phyloP scores from a whole-genome alignment of 2,329 filamentous ascomycete species.

The Cladosporium halotolerans region DNA sequence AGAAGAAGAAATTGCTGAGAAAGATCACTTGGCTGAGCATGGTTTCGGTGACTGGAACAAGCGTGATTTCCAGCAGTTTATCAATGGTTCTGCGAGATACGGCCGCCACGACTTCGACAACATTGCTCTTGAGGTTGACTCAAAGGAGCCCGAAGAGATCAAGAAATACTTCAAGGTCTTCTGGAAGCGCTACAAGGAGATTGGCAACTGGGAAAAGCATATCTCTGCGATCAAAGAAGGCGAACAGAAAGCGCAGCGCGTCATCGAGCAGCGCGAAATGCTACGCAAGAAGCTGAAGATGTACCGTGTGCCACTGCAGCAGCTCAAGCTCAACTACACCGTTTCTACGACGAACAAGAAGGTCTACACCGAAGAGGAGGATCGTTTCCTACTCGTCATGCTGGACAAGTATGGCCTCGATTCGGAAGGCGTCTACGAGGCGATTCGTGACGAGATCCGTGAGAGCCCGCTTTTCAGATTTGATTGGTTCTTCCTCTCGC shows the following conservation, averaged over 20 bases:
- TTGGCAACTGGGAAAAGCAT: slow-evolving; percentile 82
- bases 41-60: slow-evolving; percentile 95
- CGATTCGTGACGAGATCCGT: slow-evolving; percentile 93
- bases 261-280: slow-evolving; percentile 88
- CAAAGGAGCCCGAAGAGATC: slow-evolving; percentile 78
- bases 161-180: slow-evolving; percentile 90
- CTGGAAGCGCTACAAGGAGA: slow-evolving; percentile 90
- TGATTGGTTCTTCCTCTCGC: slow-evolving; percentile 97
- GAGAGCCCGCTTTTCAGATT: slow-evolving; percentile 94
- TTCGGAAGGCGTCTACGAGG: slow-evolving; percentile 81
- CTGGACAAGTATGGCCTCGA: slow-evolving; percentile 90
- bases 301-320: slow-evolving; percentile 94
- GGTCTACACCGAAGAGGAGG: slow-evolving; percentile 97
- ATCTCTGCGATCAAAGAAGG: slow-evolving; percentile 86
- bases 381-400: slow-evolving; percentile 89
- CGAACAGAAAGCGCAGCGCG: slow-evolving; percentile 81
- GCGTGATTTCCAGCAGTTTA: slow-evolving; percentile 95
- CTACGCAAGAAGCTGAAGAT: slow-evolving; percentile 91
- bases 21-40: slow-evolving; percentile 70
- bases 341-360: slow-evolving; percentile 99
- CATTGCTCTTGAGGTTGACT: slow-evolving; percentile 86
- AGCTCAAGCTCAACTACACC: slow-evolving; percentile 97
- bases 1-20: slow-evolving; percentile 83
- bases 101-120: slow-evolving; percentile 78
- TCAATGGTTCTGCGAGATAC: slow-evolving; percentile 91